phyloP scores from a whole-genome alignment of 495 filamentous ascomycete genomes.

The Gamarada debralockiae region DNA sequence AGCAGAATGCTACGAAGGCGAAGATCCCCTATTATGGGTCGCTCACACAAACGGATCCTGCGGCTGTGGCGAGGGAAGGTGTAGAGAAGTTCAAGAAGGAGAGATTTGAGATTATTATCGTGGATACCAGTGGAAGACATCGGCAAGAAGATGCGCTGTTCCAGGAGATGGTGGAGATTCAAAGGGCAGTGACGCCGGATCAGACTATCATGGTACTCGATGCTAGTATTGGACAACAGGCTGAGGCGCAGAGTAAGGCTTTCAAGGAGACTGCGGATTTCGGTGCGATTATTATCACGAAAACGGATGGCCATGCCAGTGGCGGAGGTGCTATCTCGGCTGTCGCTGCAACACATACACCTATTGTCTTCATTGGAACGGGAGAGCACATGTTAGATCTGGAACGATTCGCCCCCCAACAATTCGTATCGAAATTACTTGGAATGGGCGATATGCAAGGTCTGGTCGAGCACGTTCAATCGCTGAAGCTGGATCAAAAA shows the following conservation, averaged over 20 bases:
- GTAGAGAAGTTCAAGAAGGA: constrained; percentile 99
- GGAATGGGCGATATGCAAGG: constrained; percentile 98
- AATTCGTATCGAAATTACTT: constrained; percentile 86
- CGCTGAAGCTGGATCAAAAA: constrained; percentile 94
- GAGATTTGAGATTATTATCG: constrained; percentile 96
- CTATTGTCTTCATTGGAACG: constrained; percentile 96
- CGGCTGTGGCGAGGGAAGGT: constrained; percentile 85
- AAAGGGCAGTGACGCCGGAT: constrained; percentile 83
- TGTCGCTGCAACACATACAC: constrained; percentile 92
- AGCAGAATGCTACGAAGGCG: constrained; percentile 97
- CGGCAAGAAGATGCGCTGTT: constrained; percentile 93
- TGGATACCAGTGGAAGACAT: constrained; percentile 93
- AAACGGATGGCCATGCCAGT: constrained; percentile 92
- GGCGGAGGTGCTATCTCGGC: constrained; percentile 98
- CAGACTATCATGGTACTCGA: constrained; percentile 99
- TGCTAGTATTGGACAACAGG: constrained; percentile 91
- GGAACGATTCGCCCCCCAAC: constrained; percentile 84
- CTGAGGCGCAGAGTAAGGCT: constrained; percentile 88
- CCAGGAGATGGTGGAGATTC: constrained; percentile 97
- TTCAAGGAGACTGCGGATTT: constrained; percentile 99
- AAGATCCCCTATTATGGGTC: constrained; percentile 99
- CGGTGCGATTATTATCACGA: constrained; percentile 97
- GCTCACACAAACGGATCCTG: constrained; percentile 92
- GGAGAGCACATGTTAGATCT: constrained; percentile 96
- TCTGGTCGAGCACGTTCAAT: constrained; percentile 94